A percentile compares a stretch with the other conserved stretches of the same genome.
These are phyloP conservation scores for Fennellomyces sp. DNA, from an alignment of 371 early-diverging fungal genomes.

Conservation along the genomic window DNA sequence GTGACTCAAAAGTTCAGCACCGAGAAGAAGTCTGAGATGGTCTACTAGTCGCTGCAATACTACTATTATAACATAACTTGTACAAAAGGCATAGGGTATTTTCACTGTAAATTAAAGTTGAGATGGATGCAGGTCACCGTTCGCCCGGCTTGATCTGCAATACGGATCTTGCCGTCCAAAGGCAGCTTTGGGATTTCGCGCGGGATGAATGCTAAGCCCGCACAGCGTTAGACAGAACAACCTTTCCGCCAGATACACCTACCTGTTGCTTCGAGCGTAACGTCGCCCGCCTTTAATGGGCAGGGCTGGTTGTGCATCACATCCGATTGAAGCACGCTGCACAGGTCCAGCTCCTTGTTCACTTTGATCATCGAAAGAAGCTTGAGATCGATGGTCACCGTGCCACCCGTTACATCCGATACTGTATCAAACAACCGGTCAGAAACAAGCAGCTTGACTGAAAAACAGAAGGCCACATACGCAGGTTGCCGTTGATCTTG, in stretches of 20 bases:
- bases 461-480: slow-evolving; percentile 16
- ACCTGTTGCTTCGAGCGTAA: slow-evolving; percentile 44
- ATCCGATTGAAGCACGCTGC: slow-evolving; percentile 36
- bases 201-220: slow-evolving; percentile 40
- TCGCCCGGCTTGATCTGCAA: slow-evolving; percentile 40
- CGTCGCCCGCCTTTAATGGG: slow-evolving; percentile 39
- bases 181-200: slow-evolving; percentile 47
- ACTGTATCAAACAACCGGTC: too few relatives aligned
- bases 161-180: slow-evolving; percentile 40
- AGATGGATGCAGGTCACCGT: slow-evolving; percentile 49
- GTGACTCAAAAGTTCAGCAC: slow-evolving; percentile 45
- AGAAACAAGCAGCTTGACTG: neutral
- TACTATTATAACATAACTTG: neutral
- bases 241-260: neutral
- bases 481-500: slow-evolving; percentile 39
- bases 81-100: neutral
- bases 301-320: slow-evolving; percentile 39
- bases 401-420: slow-evolving; percentile 37
- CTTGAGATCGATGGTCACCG: slow-evolving; percentile 43
- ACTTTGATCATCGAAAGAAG: slow-evolving; percentile 49
- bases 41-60: neutral
- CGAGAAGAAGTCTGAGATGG: slow-evolving; percentile 22
- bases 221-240: neutral
- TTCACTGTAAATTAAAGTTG: slow-evolving; percentile 34
- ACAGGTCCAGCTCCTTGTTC: slow-evolving; percentile 46